Base-by-base conservation (phyloP, 352 stramenopile species). In the Vaucheria bursata region DNA sequence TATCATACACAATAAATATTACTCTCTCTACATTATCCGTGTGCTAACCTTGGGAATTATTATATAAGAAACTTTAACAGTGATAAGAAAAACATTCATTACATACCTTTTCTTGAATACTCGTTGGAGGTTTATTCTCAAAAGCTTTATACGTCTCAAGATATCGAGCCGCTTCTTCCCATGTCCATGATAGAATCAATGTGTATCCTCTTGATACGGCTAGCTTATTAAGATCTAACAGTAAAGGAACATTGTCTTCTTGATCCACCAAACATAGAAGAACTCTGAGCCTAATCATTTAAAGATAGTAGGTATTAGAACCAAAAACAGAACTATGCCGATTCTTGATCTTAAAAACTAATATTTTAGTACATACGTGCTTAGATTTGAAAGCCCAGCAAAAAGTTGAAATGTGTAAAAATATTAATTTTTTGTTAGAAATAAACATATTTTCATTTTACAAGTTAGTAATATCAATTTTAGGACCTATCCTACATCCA, bases 71-170 rank as follows among this genome's bases (percentile, higher is more conserved):
- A n/a, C n/a, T n/a, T n/a, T n/a, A n/a, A n/a, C n/a, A n/a, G n/a
- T n/a, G n/a, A n/a, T n/a, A n/a, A n/a, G n/a, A n/a, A n/a, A n/a
- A n/a, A n/a, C n/a, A n/a, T n/a, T n/a, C n/a, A n/a, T n/a, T 29
- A 8, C 36, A 88, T 8, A 96, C 88, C 79, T 93, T 91, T 80
- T 97, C 93, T 85, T 97, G 93, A 76, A 98, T 97, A 32, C 91
- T 88, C 34, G 88, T 90, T 35, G 92, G 90, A 85, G 95, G 91
- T 82, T 97, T 97, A 73, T 96, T 92, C 82, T 98, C 93, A 78
- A 97, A 96, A 8, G 89, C 87, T 85, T 97, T 97, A 71, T 97
- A 91, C 29, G 94, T 97, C 87, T 98, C 94, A 5, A 98, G 75
- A 81, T 98, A 98, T 38, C 94, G 86, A 65, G 93, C 94, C 36